Conservation (phyloP, 371 early-diverging fungal species). For the Lichtheimia ornata region DNA sequence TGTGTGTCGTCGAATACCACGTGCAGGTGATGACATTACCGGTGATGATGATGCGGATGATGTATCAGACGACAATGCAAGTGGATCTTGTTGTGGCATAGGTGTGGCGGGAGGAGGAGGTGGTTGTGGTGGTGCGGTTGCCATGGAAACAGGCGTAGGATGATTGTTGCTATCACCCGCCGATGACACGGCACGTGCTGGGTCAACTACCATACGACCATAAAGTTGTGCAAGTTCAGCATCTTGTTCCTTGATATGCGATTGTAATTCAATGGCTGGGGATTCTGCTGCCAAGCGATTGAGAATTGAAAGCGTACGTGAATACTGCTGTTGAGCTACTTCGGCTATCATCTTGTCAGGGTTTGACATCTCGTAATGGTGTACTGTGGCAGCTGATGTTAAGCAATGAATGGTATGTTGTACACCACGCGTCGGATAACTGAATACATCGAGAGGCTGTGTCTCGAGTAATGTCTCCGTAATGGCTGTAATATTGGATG, state of each 20-base stretch:
- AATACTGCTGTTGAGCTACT: constrained; percentile 28
- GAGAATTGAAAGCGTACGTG: constrained; percentile 25
- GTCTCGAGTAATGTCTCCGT: constrained; percentile 29
- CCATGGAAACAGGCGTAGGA: neutral
- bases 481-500: constrained; percentile 45
- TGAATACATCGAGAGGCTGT: constrained; percentile 22
- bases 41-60: constrained; percentile 30
- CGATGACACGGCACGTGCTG: neutral
- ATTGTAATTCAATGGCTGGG: constrained; percentile 34
- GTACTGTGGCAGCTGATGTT: constrained; percentile 34
- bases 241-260: constrained; percentile 20
- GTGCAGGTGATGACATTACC: constrained; percentile 13
- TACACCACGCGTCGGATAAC: constrained; percentile 35
- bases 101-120: constrained; percentile 8
- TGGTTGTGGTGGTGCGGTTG: constrained; percentile 2
- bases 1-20: constrained; percentile 17
- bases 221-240: constrained; percentile 30
- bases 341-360: constrained; percentile 12
- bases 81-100: constrained; percentile 5
- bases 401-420: constrained; percentile 45
- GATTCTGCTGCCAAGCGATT: constrained; percentile 31
- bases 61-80: constrained; percentile 14
- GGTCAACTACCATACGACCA: constrained; percentile 24
- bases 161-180: constrained; percentile 3
- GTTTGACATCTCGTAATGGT: constrained; percentile 29